Percentiles rank a stretch among this genome's conserved stretches.
Evolutionary conservation across 495 filamentous ascomycete species (phyloP).

Genomic region (Podospora appendiculata): DNA sequence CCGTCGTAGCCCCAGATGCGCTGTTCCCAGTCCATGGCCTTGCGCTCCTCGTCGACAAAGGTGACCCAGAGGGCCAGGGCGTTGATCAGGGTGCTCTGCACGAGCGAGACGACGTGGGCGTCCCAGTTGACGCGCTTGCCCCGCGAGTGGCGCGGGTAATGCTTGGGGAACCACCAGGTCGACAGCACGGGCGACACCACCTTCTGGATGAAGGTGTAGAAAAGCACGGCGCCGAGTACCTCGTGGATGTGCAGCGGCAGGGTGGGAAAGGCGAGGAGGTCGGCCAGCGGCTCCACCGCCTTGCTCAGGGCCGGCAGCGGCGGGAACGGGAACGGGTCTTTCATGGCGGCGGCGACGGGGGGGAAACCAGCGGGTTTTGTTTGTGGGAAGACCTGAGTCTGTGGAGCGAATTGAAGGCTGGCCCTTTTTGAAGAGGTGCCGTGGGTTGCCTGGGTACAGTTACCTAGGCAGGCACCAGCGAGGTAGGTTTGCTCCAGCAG

Average conservation of each 20-base stretch:
- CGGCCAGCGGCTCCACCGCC: constrained; percentile 50
- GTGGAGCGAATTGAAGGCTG: neutral
- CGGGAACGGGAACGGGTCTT: constrained; percentile 62
- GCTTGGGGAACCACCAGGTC: constrained; percentile 54
- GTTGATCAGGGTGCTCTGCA: constrained; percentile 78
- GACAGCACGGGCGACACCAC: constrained; percentile 72
- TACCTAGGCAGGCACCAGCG: too few species aligned
- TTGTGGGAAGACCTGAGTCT: neutral
- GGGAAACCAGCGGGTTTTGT: neutral
- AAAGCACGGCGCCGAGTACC: constrained; percentile 59
- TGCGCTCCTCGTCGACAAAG: constrained; percentile 66
- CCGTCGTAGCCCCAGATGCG: constrained; percentile 91
- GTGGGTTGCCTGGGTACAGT: too few species aligned
- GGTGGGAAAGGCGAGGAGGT: constrained; percentile 54
- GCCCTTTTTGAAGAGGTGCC: too few species aligned
- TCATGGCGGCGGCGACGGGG: constrained; percentile 34
- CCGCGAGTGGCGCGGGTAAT: constrained; percentile 58
- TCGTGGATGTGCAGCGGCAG: constrained; percentile 87
- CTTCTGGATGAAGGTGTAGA: constrained; percentile 71
- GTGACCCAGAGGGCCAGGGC: constrained; percentile 76
- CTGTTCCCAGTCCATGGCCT: constrained; percentile 59
- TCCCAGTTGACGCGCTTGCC: constrained; percentile 88
- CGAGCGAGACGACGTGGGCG: constrained; percentile 88
- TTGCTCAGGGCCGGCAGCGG: constrained; percentile 45
- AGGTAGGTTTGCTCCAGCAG: too few species aligned